Evolutionary conservation across 139 green algal genomes (phyloP).

Genomic region (Chlorella sp.): DNA sequence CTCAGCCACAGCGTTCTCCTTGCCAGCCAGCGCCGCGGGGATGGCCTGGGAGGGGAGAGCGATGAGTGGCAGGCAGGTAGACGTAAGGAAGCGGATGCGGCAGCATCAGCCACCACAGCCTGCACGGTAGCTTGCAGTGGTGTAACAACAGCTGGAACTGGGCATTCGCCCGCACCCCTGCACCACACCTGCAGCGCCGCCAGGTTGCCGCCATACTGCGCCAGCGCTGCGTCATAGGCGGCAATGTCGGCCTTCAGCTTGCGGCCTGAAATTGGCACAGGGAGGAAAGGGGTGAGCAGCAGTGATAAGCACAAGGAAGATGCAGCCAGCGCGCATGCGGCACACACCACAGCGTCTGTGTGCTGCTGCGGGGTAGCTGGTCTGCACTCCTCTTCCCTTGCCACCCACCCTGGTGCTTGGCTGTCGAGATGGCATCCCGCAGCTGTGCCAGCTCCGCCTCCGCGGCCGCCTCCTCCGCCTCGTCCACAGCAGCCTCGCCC

Average conservation of each 20-base stretch:
- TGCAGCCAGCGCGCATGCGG: neutral
- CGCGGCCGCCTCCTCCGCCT: slow-evolving; percentile 38
- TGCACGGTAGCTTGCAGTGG: too few relatives aligned
- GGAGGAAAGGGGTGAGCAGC: too few relatives aligned
- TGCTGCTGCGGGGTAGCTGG: too few relatives aligned
- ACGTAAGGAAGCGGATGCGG: slow-evolving; percentile 8
- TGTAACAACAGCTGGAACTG: too few relatives aligned
- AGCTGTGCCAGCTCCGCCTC: slow-evolving; percentile 36
- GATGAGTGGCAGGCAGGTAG: neutral
- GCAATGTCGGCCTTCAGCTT: slow-evolving; percentile 1
- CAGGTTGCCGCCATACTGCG: neutral
- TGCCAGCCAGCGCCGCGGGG: slow-evolving; percentile 39
- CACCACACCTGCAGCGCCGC: slow-evolving; percentile 30
- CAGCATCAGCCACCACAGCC: too few relatives aligned
- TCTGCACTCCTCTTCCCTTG: too few relatives aligned
- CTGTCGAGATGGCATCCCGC: slow-evolving; percentile 12
- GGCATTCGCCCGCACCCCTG: too few relatives aligned
- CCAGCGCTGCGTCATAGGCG: neutral
- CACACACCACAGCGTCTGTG: too few relatives aligned
- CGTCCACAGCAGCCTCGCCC: neutral
- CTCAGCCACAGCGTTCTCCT: slow-evolving; percentile 51
- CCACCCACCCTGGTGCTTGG: slow-evolving; percentile 32
- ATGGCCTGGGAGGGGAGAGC: neutral
- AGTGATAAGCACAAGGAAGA: too few relatives aligned
- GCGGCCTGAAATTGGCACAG: neutral